Base-by-base conservation (phyloP, 2,329 filamentous ascomycete genomes). In the Sarocladium kiliense region DNA sequence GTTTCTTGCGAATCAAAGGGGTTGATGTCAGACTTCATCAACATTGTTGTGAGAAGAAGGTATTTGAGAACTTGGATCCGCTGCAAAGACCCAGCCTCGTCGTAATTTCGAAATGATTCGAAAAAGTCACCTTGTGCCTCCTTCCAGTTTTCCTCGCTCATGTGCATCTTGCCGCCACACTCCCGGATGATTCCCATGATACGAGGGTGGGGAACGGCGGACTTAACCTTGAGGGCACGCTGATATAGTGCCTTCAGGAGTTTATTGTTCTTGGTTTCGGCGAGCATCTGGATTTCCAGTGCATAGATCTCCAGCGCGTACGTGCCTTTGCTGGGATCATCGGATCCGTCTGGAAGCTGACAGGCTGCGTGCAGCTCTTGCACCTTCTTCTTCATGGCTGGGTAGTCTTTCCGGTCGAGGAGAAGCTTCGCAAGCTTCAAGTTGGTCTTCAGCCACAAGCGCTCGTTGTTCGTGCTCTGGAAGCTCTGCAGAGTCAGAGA, bases 101-200 rank as follows among this genome's bases (percentile, higher is more conserved):
- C 94, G 74, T 97, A 99, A 75, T 97, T 97, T 56, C 92, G 89
- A 77, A 99, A 99, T 1, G 93, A 96, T 71, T 99, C 94, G 71
- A 97, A 97, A 72, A 99, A 99, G 75, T 97, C 94, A 64, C 86
- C 93, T 73, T 97, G 92, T 1, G 94, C 94, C 66, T 92, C 90
- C 69, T 94, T 91, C 94, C 94, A 99, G 70, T 97, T 97, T 75
- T 97, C 94, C 78, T 99, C 94, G 70, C 89, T 94, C 94, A 99
- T 97, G 76, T 97, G 92, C 94, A 99, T 99, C 78, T 99, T 99
- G 64, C 94, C 94, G 65, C 94, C 94, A 69, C 94, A 99, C 75
- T 99, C 94, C 55, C 93, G 88, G 67, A 99, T 99, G 69, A 99
- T 93, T 53, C 94, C 94, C 91, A 97, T 97, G 69, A 99, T 96